phyloP scores from a whole-genome alignment of 2,329 filamentous ascomycete species.

The Fusarium nematophilum region DNA sequence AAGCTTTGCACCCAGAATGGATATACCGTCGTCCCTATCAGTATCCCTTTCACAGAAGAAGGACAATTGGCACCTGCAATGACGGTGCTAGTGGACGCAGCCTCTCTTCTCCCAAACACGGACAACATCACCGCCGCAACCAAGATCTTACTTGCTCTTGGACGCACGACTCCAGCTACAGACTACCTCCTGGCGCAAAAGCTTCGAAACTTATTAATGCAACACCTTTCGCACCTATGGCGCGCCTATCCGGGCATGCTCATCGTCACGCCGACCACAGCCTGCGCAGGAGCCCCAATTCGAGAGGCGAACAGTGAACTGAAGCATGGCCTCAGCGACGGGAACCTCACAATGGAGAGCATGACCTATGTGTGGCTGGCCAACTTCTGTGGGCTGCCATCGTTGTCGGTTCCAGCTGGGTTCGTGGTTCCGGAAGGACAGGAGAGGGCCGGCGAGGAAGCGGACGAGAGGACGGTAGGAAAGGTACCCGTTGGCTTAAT shows the following conservation, averaged over 20 bases:
- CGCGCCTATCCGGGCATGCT: slow-evolving; percentile 72
- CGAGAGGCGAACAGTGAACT: slow-evolving; percentile 49
- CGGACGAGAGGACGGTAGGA: slow-evolving; percentile 47
- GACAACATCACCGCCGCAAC: slow-evolving; percentile 67
- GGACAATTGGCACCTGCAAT: slow-evolving; percentile 80
- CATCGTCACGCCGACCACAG: slow-evolving; percentile 75
- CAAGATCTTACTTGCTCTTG: slow-evolving; percentile 73
- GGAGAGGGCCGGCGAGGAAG: slow-evolving; percentile 44
- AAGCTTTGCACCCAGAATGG: slow-evolving; percentile 63
- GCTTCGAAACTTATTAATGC: slow-evolving; percentile 75
- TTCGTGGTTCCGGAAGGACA: slow-evolving; percentile 53
- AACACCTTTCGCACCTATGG: slow-evolving; percentile 76
- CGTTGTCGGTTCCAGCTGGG: slow-evolving; percentile 57
- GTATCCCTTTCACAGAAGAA: slow-evolving; percentile 67
- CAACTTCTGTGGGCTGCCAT: slow-evolving; percentile 61
- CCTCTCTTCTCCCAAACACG: slow-evolving; percentile 59
- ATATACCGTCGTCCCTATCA: slow-evolving; percentile 65
- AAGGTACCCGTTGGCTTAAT: slow-evolving; percentile 64
- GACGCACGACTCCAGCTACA: slow-evolving; percentile 68
- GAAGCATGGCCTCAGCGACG: slow-evolving; percentile 56
- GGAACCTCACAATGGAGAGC: slow-evolving; percentile 56
- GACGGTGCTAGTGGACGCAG: slow-evolving; percentile 75
- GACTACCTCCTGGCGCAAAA: slow-evolving; percentile 78
- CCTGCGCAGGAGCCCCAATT: slow-evolving; percentile 59
- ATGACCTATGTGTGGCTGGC: slow-evolving; percentile 64